Evolutionary conservation across 208 protist species (phyloP), one percentile per base, ranked within the genome.

Genomic region (Wallacemonas sp.): DNA sequence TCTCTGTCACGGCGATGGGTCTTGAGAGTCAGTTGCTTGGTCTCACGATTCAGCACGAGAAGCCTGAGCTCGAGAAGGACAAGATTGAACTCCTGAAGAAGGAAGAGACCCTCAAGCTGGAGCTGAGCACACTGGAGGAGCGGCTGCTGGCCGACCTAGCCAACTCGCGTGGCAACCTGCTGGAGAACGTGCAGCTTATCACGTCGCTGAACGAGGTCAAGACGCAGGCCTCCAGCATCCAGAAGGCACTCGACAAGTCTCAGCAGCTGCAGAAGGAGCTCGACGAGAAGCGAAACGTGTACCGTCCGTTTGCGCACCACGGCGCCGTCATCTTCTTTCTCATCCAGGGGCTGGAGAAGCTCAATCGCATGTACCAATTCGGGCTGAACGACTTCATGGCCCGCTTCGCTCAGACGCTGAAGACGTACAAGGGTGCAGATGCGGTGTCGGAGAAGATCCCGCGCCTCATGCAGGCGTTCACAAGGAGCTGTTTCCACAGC

Each of bases 321-420:
- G 96, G 91, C 19, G 68, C 89, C 10, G 68, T 53, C 10, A 72
- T 99, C n/a, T 99, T 88, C 73, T 99, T 99, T 68, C 62, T 98
- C 24, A 83, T 99, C 2, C 71, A 83, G 38, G 91, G 94, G 48
- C 73, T 99, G 72, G 72, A 87, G 50, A 68, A 72, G 26, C 65
- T 99, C 26, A 98, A 98, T 76, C 81, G 85, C 60, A 99, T 99
- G 97, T 99, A 99, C 75, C 89, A 96, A 58, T 99, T 98, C 81
- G 91, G 90, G 29, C 85, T 98, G 22, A 70, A 71, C 32, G 81
- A 91, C 39, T 99, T 98, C 79, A 75, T 99, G 26, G 46, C 19
- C 17, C 78, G 95, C 19, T 97, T 96, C 77, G 78, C 71, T 29
- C 66, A 68, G 21, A 87, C 81, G 42, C 76, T 94, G 34, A 63